Base-by-base conservation (phyloP, 306 rosid genomes). In the Pyrus bretschneideri region DNA sequence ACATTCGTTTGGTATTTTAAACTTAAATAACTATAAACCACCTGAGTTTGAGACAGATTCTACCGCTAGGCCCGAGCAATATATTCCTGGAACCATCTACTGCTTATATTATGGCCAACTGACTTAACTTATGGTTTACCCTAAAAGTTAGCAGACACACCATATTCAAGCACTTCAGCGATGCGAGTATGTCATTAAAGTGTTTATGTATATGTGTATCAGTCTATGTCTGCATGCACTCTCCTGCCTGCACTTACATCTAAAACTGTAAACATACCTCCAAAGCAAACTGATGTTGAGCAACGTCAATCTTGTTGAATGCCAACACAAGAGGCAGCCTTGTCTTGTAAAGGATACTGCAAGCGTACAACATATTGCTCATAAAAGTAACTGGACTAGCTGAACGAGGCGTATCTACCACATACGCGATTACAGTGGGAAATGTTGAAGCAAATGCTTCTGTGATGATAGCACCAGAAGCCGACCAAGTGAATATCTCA, bases 391-490 rank as follows among this genome's bases (percentile, higher is more conserved):
- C 86, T 14, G 98, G 98, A 79, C 79, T 89, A 73, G 89, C 81
- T 4, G 99, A 84, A 33, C 97, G 96, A 69, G 99, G 98, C 5
- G 98, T 96, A 79, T 96, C 99, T 4, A 91, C 89, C 60, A 92
- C 93, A 67, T 92, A 96, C 45, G 93, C 69, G 5, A 96, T 85
- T 21, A 96, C 92, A 21, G 98, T 96, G 69, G 97, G 99, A 84
- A 96, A 96, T 35, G 99, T 96, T 69, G 99, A 96, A 63, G 99
- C 99, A 91, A 96, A 96, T 83, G 97, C 99, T 86, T 96, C 99
- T 4, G 98, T 92, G 77, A 96, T 96, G 81, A 96, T 96, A 70
- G 97, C 86, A 64, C 99, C 98, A 70, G 98, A 96, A 55, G 99
- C 98, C 27, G 98, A 96, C 98, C 98, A 96, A 10, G 97, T 96